These are phyloP conservation scores for Prunus kanzakura DNA, from an alignment of 306 rosid genomes.

Conservation along the genomic window DNA sequence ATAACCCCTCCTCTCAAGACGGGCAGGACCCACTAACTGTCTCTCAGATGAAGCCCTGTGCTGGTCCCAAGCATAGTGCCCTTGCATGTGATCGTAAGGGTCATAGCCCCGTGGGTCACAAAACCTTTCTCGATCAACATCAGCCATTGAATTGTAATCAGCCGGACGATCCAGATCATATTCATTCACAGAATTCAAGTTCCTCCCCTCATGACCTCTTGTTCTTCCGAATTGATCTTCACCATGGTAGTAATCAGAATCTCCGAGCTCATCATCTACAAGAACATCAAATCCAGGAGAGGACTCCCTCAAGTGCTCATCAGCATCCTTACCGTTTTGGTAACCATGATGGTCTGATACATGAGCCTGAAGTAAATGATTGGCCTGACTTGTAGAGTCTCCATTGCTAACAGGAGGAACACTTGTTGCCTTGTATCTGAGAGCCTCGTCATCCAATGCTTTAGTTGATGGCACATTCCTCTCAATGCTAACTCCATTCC, in stretches of 20 bases:
- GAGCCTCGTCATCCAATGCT: slow-evolving; percentile 47
- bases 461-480: slow-evolving; percentile 34
- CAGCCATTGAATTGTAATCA: slow-evolving; percentile 60
- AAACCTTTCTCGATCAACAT: slow-evolving; percentile 65
- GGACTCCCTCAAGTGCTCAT: slow-evolving; percentile 84
- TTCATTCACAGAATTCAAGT: slow-evolving; percentile 62
- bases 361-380: slow-evolving; percentile 45
- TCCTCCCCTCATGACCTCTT: slow-evolving; percentile 68
- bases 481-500: slow-evolving; percentile 42
- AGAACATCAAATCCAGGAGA: slow-evolving; percentile 99
- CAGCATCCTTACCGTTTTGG: slow-evolving; percentile 81
- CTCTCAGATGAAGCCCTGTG: slow-evolving; percentile 58
- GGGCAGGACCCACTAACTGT: slow-evolving; percentile 39
- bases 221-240: slow-evolving; percentile 71
- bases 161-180: slow-evolving; percentile 59
- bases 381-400: slow-evolving; percentile 33
- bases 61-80: slow-evolving; percentile 77
- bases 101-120: slow-evolving; percentile 49
- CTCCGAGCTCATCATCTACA: slow-evolving; percentile 85
- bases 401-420: slow-evolving; percentile 48
- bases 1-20: slow-evolving; percentile 55
- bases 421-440: slow-evolving; percentile 39
- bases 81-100: slow-evolving; percentile 66
- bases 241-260: slow-evolving; percentile 68
- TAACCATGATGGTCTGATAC: slow-evolving; percentile 63